These are phyloP conservation scores for Crithidia mellificae DNA, from an alignment of 208 protist genomes.

Conservation along the genomic window DNA sequence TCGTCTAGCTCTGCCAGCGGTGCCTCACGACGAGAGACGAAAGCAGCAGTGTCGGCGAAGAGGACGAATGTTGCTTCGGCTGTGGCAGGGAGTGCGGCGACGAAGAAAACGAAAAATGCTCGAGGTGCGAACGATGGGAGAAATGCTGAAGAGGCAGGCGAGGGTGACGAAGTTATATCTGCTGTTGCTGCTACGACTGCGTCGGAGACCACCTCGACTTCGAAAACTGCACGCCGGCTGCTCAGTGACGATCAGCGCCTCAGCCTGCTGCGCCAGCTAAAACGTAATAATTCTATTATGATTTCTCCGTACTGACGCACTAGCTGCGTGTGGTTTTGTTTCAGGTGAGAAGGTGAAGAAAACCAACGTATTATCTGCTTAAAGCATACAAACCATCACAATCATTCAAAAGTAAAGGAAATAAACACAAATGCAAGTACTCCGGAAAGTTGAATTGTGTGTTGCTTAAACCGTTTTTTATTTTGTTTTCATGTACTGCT, in stretches of 20 bases:
- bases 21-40: not conserved
- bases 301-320: constrained; percentile 22
- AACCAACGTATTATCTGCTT: too few relatives aligned
- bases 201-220: too few relatives aligned
- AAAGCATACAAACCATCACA: too few relatives aligned
- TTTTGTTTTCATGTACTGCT: too few relatives aligned
- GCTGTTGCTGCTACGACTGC: not conserved
- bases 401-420: too few relatives aligned
- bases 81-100: not conserved
- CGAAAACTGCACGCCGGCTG: not conserved
- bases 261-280: constrained; percentile 27
- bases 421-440: too few relatives aligned
- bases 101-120: not conserved
- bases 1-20: not conserved
- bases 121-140: not conserved
- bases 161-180: not conserved
- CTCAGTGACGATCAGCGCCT: constrained; percentile 28
- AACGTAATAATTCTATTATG: constrained; percentile 24
- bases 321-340: too few relatives aligned
- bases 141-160: not conserved
- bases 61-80: not conserved
- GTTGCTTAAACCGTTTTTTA: too few relatives aligned
- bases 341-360: too few relatives aligned
- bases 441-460: too few relatives aligned
- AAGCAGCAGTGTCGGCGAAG: too few relatives aligned